Evolutionary conservation across 129 eudicot species (phyloP).

Genomic region (Flaveria robusta): DNA sequence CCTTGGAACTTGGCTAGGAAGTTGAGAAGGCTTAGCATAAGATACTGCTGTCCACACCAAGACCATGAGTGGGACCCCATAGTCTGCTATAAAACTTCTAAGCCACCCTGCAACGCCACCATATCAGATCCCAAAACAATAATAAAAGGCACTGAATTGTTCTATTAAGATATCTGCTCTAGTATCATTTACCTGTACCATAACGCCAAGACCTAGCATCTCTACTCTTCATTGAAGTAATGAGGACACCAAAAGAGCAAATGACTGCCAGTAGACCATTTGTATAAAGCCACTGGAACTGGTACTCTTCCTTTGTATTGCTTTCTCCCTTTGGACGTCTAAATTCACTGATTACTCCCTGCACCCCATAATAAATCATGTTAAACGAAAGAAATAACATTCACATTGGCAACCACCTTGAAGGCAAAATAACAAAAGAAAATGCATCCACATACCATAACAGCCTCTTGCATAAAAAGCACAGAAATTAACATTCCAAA

Average conservation of each 20-base stretch:
- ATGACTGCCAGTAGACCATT: constrained; percentile 72
- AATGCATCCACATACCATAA: constrained; percentile 49
- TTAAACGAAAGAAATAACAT: constrained; percentile 17
- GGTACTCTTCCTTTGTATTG: constrained; percentile 34
- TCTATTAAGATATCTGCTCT: not conserved
- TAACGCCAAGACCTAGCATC: constrained; percentile 86
- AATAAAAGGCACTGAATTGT: not conserved
- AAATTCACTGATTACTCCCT: constrained; percentile 88
- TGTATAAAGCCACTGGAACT: constrained; percentile 70
- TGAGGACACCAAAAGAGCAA: constrained; percentile 67
- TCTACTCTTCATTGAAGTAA: constrained; percentile 67
- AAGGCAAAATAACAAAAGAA: not conserved
- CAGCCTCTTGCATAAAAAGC: constrained; percentile 89
- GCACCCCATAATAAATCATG: constrained; percentile 14
- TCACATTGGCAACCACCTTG: not conserved
- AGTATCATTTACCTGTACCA: constrained; percentile 52
- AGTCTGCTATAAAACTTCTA: constrained; percentile 78
- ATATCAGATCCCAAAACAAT: constrained; percentile 5
- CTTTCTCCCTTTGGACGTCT: constrained; percentile 52
- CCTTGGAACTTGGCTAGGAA: constrained; percentile 77
- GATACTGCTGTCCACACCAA: constrained; percentile 83
- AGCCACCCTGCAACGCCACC: constrained; percentile 55
- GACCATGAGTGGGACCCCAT: constrained; percentile 91
- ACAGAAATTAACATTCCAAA: constrained; percentile 93
- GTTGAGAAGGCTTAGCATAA: constrained; percentile 55